Percentiles rank a stretch among this genome's conserved stretches.
These are phyloP conservation scores for Pinus tabuliformis DNA, from an alignment of 75 land plant species.

Conservation along the genomic window DNA sequence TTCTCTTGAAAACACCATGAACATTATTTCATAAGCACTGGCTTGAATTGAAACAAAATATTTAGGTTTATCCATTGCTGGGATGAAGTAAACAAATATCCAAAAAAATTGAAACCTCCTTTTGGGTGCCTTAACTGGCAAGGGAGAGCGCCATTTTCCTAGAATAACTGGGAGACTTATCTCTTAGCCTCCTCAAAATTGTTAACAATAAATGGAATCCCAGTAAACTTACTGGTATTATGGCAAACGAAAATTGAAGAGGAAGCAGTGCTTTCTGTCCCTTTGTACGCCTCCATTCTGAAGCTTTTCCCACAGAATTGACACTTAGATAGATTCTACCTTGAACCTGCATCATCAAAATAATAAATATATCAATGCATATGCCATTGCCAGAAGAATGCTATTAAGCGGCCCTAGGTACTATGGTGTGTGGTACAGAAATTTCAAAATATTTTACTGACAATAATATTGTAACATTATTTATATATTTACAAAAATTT, in stretches of 20 bases:
- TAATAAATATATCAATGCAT: background rate
- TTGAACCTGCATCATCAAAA: slow-evolving; percentile 26
- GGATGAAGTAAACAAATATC: background rate
- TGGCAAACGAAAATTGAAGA: slow-evolving; percentile 32
- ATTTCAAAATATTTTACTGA: no score
- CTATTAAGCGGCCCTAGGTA: no score
- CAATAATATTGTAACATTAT: no score
- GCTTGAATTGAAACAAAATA: no score
- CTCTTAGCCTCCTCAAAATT: background rate
- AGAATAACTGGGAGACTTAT: background rate
- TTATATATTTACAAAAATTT: no score
- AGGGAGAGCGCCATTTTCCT: background rate
- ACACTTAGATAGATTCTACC: slow-evolving; percentile 25
- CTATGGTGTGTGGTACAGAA: no score
- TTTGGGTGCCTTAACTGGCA: background rate
- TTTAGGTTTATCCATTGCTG: background rate
- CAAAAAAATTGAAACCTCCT: background rate
- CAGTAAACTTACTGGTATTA: slow-evolving; percentile 18
- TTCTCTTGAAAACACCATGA: no score
- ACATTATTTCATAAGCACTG: no score
- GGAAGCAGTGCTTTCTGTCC: slow-evolving; percentile 36
- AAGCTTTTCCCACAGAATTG: slow-evolving; percentile 15
- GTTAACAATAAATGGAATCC: background rate
- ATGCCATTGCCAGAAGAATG: no score
- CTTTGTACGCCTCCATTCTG: slow-evolving; percentile 41